Conservation (phyloP, 306 rosid genomes). For the Dicorynia guianensis region DNA sequence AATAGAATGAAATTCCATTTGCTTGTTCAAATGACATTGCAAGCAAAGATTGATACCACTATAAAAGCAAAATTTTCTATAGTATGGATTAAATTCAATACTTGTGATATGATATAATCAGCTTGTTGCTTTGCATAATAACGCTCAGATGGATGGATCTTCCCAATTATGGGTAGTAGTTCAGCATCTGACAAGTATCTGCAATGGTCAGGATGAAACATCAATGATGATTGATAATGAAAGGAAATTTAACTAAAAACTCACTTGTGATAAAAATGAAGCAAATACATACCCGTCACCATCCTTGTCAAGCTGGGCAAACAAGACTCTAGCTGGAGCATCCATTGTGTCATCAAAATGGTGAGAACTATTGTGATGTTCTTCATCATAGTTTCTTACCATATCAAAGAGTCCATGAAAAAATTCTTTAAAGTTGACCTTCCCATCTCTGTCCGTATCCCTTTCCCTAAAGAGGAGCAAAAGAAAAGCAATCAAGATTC, state of each 20-base stretch:
- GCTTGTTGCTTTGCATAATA: conserved; percentile 96
- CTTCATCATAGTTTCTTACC: conserved; percentile 89
- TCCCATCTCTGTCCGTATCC: conserved; percentile 89
- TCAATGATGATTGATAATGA: conserved; percentile 32
- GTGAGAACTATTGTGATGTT: conserved; percentile 70
- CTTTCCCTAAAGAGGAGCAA: conserved; percentile 69
- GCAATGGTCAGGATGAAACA: conserved; percentile 37
- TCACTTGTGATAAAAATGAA: conserved; percentile 29
- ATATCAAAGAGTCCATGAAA: conserved; percentile 97
- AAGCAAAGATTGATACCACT: conserved; percentile 23
- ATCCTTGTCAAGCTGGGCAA: conserved; percentile 86
- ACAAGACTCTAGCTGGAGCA: conserved; percentile 80
- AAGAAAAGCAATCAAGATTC: conserved; percentile 37
- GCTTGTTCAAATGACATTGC: conserved; percentile 25
- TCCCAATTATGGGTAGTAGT: conserved; percentile 81
- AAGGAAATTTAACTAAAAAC: conserved; percentile 35
- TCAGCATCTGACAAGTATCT: conserved; percentile 82
- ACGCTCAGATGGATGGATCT: conserved; percentile 94
- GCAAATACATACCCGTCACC: conserved; percentile 75
- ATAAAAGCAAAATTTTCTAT: conserved; percentile 4
- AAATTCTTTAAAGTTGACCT: conserved; percentile 90
- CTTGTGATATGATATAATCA: conserved; percentile 92
- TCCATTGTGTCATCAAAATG: conserved; percentile 65
- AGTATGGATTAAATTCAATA: conserved; percentile 37
- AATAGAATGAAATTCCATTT: conserved; percentile 17